Base-by-base conservation (phyloP, 176 grass and related monocot genomes). In the Carex myosuroides region DNA sequence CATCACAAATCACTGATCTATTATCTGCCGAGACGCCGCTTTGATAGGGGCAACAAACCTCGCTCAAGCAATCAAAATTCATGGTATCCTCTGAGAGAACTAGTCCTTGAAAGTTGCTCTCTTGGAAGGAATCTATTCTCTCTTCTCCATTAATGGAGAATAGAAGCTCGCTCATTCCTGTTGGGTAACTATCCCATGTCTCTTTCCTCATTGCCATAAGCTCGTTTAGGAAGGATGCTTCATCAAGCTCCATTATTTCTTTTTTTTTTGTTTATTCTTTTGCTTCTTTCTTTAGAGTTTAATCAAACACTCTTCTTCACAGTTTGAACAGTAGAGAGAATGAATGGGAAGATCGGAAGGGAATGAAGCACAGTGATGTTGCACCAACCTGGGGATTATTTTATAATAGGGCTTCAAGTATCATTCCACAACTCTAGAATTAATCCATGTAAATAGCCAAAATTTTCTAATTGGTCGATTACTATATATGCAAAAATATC, bases 181-280 rank as follows among this genome's bases (percentile, higher is more conserved):
- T 74, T 3, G 71, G 87, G 77, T 84, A 90, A 21, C 44, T 73
- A 42, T 84, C 89, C 94, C 89, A 93, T 59, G 74, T 81, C 55
- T 95, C 93, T 75, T 87, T 86, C 6, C 83, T 86, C 83, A 89
- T 79, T 18, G 91, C 88, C 85, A 93, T 88, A 30, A 96, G 94
- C 88, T 97, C 94, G 58, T 97, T 89, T 60, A 97, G 54, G 86
- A 97, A 91, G 13, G 88, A 82, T 56, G 89, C 86, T 88, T 97
- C 94, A 39, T 94, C 94, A 32, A 92, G 84, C 86, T 91, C 94
- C 94, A 92, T 93, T 67, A 42, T 71, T 71, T 71, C 30, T 78
- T 35, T 17, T 22, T 9, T 63, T 35, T 39, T 24, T 53, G 3
- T 1, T 20, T 86, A 10, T 57, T 13, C 12, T 20, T 35, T 64